Evolutionary conservation across 306 rosid genomes (phyloP), one percentile per base, ranked within the genome.

Genomic region (Dryas octopetala): DNA sequence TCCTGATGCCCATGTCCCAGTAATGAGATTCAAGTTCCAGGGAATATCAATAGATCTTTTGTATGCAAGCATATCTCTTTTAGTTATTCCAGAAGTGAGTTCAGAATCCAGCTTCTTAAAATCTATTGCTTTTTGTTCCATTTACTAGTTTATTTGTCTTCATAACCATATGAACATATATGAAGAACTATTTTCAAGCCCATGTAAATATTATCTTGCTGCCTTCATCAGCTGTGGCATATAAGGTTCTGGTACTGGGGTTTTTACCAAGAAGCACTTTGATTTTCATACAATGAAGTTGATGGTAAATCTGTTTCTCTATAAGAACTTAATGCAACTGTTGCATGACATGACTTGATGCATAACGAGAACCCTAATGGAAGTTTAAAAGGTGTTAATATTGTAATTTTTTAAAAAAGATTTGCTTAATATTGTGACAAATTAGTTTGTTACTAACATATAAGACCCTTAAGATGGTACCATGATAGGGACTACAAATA

Each of bases 1-100:
- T 78, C 86, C 96, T 7, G 93, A 89, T 89, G 99, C 99, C 66
- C 99, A 92, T 78, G 97, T 95, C 45, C 99, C 99, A 38, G 99
- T 95, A 44, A 92, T 95, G 97, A 92, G 87, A 82, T 90, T 95
- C 96, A 95, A 95, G 82, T 92, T 89, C 82, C 92, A 77, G 78
- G 97, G 96, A 58, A 95, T 95, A 83, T 90, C 97, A 76, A 82
- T 92, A 65, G 97, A 95, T 85, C 91, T 95, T 86, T 88, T 95
- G 65, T 95, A 95, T 88, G 99, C 97, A 43, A 86, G 99, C 57
- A 77, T 92, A 80, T 92, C 99, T 16, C 83, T 70, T 78, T 89
- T 90, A 88, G 93, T 95, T 79, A 96, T 95, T 79, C 97, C 99
- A 44, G 89, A 89, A 79, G 99, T 95, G 84, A 88, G 97, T 85